Percentiles rank a stretch among this genome's conserved stretches.
These are phyloP conservation scores for Vigna hirtella DNA, from an alignment of 306 rosid species.

Conservation along the genomic window DNA sequence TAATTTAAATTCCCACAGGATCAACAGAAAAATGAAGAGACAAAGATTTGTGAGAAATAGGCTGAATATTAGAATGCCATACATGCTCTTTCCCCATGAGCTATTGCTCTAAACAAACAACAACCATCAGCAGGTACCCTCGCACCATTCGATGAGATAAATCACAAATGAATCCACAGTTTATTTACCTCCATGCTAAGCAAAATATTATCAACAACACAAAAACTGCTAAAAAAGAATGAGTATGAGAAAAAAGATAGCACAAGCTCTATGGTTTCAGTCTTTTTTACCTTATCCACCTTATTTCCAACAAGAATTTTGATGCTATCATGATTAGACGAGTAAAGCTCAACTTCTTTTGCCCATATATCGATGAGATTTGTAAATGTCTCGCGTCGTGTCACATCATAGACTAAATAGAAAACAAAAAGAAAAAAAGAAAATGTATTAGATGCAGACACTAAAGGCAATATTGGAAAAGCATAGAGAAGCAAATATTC, in stretches of 20 bases:
- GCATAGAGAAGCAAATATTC: constrained; percentile 27
- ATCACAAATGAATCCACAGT: no score
- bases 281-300: constrained; percentile 73
- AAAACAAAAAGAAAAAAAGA: constrained; percentile 20
- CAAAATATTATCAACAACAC: no score
- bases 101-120: no score
- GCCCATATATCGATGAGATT: constrained; percentile 79
- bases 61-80: no score
- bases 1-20: no score
- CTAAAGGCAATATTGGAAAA: constrained; percentile 19
- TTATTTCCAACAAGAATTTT: constrained; percentile 91
- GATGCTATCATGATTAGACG: constrained; percentile 71
- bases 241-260: not conserved
- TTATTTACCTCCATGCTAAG: no score
- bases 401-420: constrained; percentile 82
- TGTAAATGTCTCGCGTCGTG: constrained; percentile 82
- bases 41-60: no score
- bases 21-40: no score
- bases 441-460: constrained; percentile 25
- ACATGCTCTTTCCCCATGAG: no score
- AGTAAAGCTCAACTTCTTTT: constrained; percentile 81
- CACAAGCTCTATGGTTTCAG: constrained; percentile 25
- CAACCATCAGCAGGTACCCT: no score
- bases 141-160: no score
- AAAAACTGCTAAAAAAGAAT: no score